These are phyloP conservation scores for Stylonectria norvegica DNA, from an alignment of 2,329 filamentous ascomycete species.

Conservation along the genomic window DNA sequence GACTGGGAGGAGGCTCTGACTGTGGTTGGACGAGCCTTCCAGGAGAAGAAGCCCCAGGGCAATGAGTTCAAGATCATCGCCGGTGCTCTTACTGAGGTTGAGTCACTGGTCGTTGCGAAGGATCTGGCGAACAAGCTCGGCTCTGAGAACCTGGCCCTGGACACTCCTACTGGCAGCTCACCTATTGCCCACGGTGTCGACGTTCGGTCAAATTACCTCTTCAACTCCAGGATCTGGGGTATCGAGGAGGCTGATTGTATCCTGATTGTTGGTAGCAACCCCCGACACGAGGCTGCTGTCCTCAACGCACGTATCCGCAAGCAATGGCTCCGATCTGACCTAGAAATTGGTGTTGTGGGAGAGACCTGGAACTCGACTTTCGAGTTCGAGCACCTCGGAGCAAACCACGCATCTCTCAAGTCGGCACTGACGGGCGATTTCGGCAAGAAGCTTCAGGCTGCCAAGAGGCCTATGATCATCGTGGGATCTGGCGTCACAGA, in stretches of 20 bases:
- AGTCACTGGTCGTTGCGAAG: slow-evolving; percentile 94
- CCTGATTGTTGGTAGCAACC: slow-evolving; percentile 91
- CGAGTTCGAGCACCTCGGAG: slow-evolving; percentile 87
- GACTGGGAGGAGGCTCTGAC: slow-evolving; percentile 94
- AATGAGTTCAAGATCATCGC: slow-evolving; percentile 97
- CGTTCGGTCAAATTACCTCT: slow-evolving; percentile 88
- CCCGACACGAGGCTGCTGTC: slow-evolving; percentile 89
- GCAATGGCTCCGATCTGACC: slow-evolving; percentile 93
- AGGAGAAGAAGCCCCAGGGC: slow-evolving; percentile 74
- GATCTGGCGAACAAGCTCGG: slow-evolving; percentile 94
- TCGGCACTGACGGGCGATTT: slow-evolving; percentile 80
- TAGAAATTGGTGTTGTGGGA: slow-evolving; percentile 88
- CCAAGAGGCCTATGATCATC: slow-evolving; percentile 94
- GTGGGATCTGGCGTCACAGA: slow-evolving; percentile 90
- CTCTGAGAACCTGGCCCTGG: slow-evolving; percentile 91
- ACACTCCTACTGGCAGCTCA: slow-evolving; percentile 78
- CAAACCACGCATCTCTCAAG: slow-evolving; percentile 77
- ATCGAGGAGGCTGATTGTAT: slow-evolving; percentile 93
- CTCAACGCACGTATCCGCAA: slow-evolving; percentile 96
- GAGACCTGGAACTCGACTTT: slow-evolving; percentile 93
- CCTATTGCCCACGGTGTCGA: slow-evolving; percentile 92
- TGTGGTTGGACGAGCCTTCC: slow-evolving; percentile 79
- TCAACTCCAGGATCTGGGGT: slow-evolving; percentile 93
- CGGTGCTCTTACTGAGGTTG: slow-evolving; percentile 85
- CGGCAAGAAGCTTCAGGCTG: slow-evolving; percentile 84